These are phyloP conservation scores for Pseudopyricularia cyperi DNA, from an alignment of 2,329 filamentous ascomycete species.

Conservation along the genomic window DNA sequence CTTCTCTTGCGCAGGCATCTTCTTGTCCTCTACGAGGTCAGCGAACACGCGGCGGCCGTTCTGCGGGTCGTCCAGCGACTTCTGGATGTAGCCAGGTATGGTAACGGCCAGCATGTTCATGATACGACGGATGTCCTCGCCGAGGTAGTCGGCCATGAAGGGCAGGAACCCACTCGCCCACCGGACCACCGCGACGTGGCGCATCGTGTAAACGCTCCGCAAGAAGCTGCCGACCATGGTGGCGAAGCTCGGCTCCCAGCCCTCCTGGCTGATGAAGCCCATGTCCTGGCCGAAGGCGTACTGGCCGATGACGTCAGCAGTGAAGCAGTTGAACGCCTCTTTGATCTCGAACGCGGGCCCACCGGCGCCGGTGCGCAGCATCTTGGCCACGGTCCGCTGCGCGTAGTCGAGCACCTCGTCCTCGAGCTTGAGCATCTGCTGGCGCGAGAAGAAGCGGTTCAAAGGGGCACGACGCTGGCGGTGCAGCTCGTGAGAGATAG, in stretches of 20 bases:
- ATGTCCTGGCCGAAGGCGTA: slow-evolving; percentile 13
- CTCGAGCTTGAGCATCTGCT: slow-evolving; percentile 10
- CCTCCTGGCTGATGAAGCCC: slow-evolving; percentile 10
- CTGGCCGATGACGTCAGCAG: slow-evolving; percentile 15
- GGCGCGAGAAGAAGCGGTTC: slow-evolving; percentile 11
- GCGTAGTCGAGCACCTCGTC: slow-evolving; percentile 6
- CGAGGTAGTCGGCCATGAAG: slow-evolving; percentile 11
- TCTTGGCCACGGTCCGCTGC: slow-evolving; percentile 7
- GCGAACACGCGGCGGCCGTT: slow-evolving; percentile 1
- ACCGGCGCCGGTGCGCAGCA: slow-evolving; percentile 3
- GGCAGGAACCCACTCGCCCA: slow-evolving; percentile 13
- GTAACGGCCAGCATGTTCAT: slow-evolving; percentile 7
- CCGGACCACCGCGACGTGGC: slow-evolving; percentile 15
- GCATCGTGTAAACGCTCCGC: slow-evolving; percentile 18
- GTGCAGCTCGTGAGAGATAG: slow-evolving; percentile 10
- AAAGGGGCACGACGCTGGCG: slow-evolving; percentile 10
- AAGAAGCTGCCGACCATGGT: slow-evolving; percentile 20
- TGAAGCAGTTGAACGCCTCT: slow-evolving; percentile 8
- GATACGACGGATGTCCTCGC: slow-evolving; percentile 6
- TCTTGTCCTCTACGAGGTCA: neutral
- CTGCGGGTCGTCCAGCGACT: slow-evolving; percentile 5
- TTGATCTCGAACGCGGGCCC: slow-evolving; percentile 4
- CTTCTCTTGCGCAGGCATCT: slow-evolving; percentile 21
- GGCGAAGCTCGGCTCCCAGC: slow-evolving; percentile 20
- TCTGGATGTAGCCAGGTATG: slow-evolving; percentile 7